phyloP scores from a whole-genome alignment of 352 stramenopile species.

The Globisporangium takayamanum region DNA sequence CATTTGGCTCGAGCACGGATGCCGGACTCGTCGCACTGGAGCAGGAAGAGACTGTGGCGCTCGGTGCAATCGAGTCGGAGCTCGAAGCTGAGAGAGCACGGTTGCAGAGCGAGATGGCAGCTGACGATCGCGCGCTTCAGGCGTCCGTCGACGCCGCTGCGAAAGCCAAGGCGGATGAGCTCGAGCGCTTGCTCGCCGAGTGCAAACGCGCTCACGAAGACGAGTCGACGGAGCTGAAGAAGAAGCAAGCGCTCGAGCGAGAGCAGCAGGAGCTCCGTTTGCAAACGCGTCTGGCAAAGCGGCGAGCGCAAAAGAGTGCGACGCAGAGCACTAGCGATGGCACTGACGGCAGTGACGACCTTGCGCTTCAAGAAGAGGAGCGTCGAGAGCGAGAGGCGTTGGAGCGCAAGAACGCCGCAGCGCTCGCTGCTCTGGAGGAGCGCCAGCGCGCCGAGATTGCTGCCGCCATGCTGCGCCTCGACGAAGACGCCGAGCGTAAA shows the following conservation, averaged over 20 bases:
- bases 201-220: slow-evolving; percentile 26
- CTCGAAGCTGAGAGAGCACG: slow-evolving; percentile 11
- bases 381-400: neutral
- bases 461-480: slow-evolving; percentile 7
- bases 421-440: slow-evolving; percentile 3
- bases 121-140: slow-evolving; percentile 13
- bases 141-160: slow-evolving; percentile 9
- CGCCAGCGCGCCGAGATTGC: slow-evolving; percentile 18
- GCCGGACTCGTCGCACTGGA: slow-evolving; percentile 13
- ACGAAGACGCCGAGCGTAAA: slow-evolving; percentile 11
- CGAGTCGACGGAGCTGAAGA: slow-evolving; percentile 22
- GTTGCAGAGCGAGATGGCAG: slow-evolving; percentile 8
- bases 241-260: slow-evolving; percentile 25
- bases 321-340: neutral
- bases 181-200: slow-evolving; percentile 28
- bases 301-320: slow-evolving; percentile 11
- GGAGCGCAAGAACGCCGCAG: neutral
- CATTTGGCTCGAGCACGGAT: neutral
- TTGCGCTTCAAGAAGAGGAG: slow-evolving; percentile 6
- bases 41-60: slow-evolving; percentile 23
- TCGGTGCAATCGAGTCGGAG: slow-evolving; percentile 26
- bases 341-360: neutral
- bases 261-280: slow-evolving; percentile 33
- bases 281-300: slow-evolving; percentile 31
- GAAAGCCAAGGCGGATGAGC: slow-evolving; percentile 12